Evolutionary conservation across 129 eudicot genomes (phyloP), one percentile per base, ranked within the genome.

Genomic region (Tagetes erecta): DNA sequence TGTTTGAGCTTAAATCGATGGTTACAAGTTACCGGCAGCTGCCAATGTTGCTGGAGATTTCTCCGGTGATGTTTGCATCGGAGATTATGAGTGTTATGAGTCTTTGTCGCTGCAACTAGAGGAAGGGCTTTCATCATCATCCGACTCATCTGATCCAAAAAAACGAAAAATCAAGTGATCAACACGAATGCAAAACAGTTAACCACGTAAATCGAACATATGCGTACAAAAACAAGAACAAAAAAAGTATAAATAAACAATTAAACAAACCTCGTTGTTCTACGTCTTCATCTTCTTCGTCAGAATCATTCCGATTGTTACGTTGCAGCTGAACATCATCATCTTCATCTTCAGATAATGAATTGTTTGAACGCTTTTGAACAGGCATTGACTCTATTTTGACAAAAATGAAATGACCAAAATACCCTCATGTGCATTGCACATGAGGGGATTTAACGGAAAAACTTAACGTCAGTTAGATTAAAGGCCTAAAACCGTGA

Each of bases 21-120:
- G 78, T 12, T 14, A 74, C 71, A 37, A 88, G 87, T 1, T 75
- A 44, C 58, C 47, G 49, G 68, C 86, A 81, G 57, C 3, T 51
- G 3, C 81, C 79, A 9, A 88, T 41, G 4, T 84, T 84, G 38
- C 62, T 70, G 30, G 95, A 77, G 79, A 88, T 71, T 2, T 64
- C 57, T 36, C 95, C 95, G 80, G 95, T 88, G 72, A 88, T n/a
- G 41, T 88, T 88, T 3, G 88, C 85, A 34, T 79, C 84, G 53
- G 95, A 88, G 37, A 88, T 77, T 13, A 58, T 74, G 33, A 88
- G 82, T 30, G 45, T 86, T 51, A 55, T 39, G 50, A 88, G 64
- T 91, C 97, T 46, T 68, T 70, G 13, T 90, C 92, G 36, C 76
- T 86, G 40, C 38, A 67, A 71, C 86, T 81, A 8, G 86, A 82